Conservation (phyloP, 139 green algal genomes). For the Coelastrella sp. region DNA sequence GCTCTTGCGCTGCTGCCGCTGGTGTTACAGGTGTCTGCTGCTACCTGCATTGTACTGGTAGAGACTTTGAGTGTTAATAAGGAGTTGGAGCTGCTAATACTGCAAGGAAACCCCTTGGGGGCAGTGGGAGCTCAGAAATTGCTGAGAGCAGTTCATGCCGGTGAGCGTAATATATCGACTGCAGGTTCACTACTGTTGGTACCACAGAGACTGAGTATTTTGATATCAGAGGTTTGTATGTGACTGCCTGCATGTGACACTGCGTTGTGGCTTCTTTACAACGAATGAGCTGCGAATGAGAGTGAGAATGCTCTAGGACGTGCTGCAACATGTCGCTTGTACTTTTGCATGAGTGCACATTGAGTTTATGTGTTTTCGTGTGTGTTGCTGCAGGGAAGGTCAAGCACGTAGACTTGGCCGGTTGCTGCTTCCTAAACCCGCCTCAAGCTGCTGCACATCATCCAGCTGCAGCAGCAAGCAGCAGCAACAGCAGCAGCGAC, state of each 20-base stretch:
- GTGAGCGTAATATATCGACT: too few species aligned
- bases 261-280: too few species aligned
- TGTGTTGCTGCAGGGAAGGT: conserved; percentile 40
- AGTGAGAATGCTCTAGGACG: too few species aligned
- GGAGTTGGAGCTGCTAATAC: conserved; percentile 31
- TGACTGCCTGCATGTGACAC: too few species aligned
- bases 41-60: conserved; percentile 54
- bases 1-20: background rate
- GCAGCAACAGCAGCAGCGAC: background rate
- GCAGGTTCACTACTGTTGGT: too few species aligned
- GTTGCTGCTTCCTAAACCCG: conserved; percentile 36
- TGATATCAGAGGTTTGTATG: too few species aligned
- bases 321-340: too few species aligned
- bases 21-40: conserved; percentile 41
- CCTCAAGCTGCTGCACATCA: background rate
- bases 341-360: too few species aligned
- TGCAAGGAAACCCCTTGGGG: conserved; percentile 63
- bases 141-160: conserved; percentile 55
- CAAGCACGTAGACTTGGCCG: conserved; percentile 38
- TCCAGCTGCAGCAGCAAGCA: conserved; percentile 6
- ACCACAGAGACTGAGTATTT: too few species aligned
- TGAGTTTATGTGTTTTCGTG: background rate
- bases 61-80: conserved; percentile 44
- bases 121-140: conserved; percentile 49
- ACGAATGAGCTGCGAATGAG: too few species aligned